Evolutionary conservation across 371 early-diverging fungal species (phyloP), one percentile per base, ranked within the genome.

Genomic region (Saksenaea oblongispora): DNA sequence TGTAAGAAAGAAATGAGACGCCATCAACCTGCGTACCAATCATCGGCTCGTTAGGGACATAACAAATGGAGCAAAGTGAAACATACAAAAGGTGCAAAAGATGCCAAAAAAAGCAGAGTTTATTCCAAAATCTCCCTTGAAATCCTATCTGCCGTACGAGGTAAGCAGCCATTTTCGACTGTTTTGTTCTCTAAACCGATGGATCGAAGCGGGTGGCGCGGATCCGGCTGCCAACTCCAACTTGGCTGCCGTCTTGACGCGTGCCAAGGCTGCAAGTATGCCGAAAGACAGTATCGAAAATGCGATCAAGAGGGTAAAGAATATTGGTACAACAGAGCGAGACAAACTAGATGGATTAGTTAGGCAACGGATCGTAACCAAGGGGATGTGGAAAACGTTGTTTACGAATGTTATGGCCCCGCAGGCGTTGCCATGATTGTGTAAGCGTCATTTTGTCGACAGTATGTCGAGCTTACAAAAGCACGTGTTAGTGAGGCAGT

Each of bases 281-380:
- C 89, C 93, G 8, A 93, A 88, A 61, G 86, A 86, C 59, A 93
- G 79, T 62, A 72, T 91, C 42, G 91, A 93, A 63, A 82, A 75
- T 41, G 89, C 91, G 9, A 72, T 91, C 28, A 90, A 86, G 70
- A 87, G 85, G 74, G 86, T 79, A 71, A 15, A 17, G 24, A 28
- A 5, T 2, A 1, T 34, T 8, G 13, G 18, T 3, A 53, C 3
- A 44, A 17, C n/a, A 42, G 34, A 11, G 28, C 1, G 26, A n/a
- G 22, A 5, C 13, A 17, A 24, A 24, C 36, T 58, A 5, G 42
- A 26, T 11, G 1, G 15, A 14, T 53, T 24, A 7, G n/a, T 10
- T 62, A 68, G 63, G 70, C 75, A 24, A 47, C 60, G 0, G 71
- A 78, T 44, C 74, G 71, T 28, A 66, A 77, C 31, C 73, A 73